phyloP scores from a whole-genome alignment of 352 stramenopile genomes.

The Phytopythium boreale region DNA sequence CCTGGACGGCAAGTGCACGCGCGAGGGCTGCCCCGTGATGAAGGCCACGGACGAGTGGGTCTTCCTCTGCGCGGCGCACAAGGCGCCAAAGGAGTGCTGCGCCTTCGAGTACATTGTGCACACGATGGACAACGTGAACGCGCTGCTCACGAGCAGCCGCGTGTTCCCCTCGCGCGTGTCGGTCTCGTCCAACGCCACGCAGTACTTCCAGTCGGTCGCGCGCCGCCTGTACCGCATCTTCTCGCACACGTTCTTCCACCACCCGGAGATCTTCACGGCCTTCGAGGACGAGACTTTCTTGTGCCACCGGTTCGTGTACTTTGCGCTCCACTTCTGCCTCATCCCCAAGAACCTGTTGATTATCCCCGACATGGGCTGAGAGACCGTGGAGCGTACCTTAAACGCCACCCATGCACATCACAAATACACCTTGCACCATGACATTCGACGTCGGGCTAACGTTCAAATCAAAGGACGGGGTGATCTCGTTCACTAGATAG shows the following conservation, averaged over 20 bases:
- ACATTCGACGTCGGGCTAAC: too few relatives aligned
- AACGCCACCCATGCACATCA: background rate
- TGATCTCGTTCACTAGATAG: background rate
- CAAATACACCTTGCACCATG: background rate
- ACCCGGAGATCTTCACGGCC: conserved; percentile 68
- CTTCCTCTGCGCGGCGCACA: conserved; percentile 82
- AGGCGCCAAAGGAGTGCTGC: conserved; percentile 77
- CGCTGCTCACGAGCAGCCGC: conserved; percentile 75
- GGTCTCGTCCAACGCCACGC: conserved; percentile 74
- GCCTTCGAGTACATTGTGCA: conserved; percentile 86
- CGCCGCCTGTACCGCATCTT: conserved; percentile 82
- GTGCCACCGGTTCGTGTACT: conserved; percentile 85
- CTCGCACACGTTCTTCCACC: conserved; percentile 84
- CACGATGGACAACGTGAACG: conserved; percentile 87
- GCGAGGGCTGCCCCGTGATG: conserved; percentile 71
- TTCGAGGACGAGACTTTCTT: conserved; percentile 74
- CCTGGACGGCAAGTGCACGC: conserved; percentile 65
- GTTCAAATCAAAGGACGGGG: too few relatives aligned
- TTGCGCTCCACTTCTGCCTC: conserved; percentile 70
- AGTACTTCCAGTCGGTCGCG: conserved; percentile 87
- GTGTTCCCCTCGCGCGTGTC: conserved; percentile 77
- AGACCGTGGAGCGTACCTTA: too few relatives aligned
- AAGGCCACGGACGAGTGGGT: conserved; percentile 87
- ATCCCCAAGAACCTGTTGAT: conserved; percentile 84
- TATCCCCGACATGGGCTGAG: conserved; percentile 67